phyloP scores from a whole-genome alignment of 331 rosid species.

The Telfairia occidentalis region DNA sequence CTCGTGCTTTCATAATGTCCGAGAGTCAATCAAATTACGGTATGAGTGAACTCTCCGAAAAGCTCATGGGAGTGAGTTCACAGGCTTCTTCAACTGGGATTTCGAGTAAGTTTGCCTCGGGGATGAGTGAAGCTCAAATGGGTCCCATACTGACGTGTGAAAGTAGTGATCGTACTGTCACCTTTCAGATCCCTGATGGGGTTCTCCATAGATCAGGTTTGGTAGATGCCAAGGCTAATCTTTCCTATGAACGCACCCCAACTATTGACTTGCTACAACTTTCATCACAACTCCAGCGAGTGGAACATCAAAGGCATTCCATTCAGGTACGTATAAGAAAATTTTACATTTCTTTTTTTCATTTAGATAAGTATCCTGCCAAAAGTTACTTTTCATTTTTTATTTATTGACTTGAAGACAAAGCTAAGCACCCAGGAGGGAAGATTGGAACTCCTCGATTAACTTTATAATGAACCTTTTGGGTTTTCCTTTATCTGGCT shows the following conservation, averaged over 20 bases:
- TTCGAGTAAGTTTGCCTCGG: slow-evolving; percentile 31
- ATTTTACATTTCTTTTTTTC: neutral
- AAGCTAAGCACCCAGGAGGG: neutral
- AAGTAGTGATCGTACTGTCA: neutral
- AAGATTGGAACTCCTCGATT: neutral
- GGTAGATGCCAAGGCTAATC: slow-evolving; percentile 4
- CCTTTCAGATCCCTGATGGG: slow-evolving; percentile 4
- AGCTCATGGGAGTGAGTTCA: slow-evolving; percentile 16
- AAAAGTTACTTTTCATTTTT: neutral
- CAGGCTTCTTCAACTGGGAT: slow-evolving; percentile 40
- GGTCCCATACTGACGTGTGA: slow-evolving; percentile 22
- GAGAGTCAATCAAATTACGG: slow-evolving; percentile 33
- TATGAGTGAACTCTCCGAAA: slow-evolving; percentile 17
- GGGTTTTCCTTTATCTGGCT: neutral
- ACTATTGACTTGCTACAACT: slow-evolving; percentile 17
- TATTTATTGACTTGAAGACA: neutral
- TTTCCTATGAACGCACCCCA: slow-evolving; percentile 7
- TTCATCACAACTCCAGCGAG: slow-evolving; percentile 16
- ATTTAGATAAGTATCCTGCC: neutral
- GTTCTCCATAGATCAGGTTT: slow-evolving; percentile 1
- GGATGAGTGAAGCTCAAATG: slow-evolving; percentile 32
- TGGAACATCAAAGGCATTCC: slow-evolving; percentile 20
- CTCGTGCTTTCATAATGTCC: slow-evolving; percentile 29
- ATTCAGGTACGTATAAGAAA: neutral
- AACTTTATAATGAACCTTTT: neutral